Evolutionary conservation across 805 yeast genomes (phyloP), one percentile per base, ranked within the genome.

Genomic region (Metschnikowia peoriensis): DNA sequence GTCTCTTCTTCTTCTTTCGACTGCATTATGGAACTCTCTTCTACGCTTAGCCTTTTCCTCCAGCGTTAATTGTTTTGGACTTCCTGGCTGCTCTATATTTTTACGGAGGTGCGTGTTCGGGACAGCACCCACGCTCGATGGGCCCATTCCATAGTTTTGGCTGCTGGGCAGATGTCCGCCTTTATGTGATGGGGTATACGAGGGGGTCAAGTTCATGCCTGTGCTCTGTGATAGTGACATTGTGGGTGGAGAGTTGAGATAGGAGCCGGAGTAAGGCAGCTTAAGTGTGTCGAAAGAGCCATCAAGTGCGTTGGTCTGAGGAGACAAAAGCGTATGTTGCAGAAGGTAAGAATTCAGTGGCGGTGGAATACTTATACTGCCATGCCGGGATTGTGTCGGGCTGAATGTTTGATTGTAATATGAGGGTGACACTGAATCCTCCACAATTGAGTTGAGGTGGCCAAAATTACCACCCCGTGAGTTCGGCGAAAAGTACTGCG

Each of bases 11-110:
- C 97, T 78, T 61, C 97, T 79, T 68, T 92, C 98, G 5, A 92
- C 97, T 1, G 96, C 97, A 65, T 92, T 92, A 68, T 92, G 98
- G 56, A 90, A 85, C 65, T 91, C 97, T 54, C 96, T 74, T 56
- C 97, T 79, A 56, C 96, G 78, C 55, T 83, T 81, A 49, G 88
- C 67, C 63, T 87, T 88, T 53, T 86, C 90, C 49, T 87, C 96
- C 62, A 82, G 83, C 4, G 80, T 68, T 56, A 75, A 61, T 50
- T 69, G 75, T 51, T 70, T 73, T 3, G 75, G 64, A 7, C 72
- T 63, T 6, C 61, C 51, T 0, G 56, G 34, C 2, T 61, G 64
- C n/a, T 43, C 62, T 8, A 32, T 52, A 8, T 43, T n/a, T 28
- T 46, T 42, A 11, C 53, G 54, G 35, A 37, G 40, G 14, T 53